Evolutionary conservation across 495 filamentous ascomycete genomes (phyloP).

Genomic region (Penicillium salamii): DNA sequence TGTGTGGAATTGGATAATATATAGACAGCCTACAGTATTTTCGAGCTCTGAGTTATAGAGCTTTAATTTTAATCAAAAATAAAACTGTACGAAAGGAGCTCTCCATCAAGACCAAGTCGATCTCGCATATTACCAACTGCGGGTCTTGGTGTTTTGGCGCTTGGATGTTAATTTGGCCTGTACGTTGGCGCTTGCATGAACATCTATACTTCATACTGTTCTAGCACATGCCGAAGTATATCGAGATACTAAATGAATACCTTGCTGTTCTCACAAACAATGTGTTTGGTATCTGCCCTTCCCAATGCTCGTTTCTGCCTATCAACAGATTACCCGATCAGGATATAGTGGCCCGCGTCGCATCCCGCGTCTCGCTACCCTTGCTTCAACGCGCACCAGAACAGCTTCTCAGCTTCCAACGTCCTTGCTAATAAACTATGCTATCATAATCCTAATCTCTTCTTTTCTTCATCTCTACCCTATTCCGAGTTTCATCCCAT

Average conservation of each 20-base stretch:
- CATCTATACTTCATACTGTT: no score
- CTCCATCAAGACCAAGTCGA: not conserved
- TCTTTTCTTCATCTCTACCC: not conserved
- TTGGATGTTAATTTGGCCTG: no score
- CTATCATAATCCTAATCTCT: slow-evolving; percentile 7
- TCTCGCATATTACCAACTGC: no score
- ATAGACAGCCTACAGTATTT: no score
- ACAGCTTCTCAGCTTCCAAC: slow-evolving; percentile 3
- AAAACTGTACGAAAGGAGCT: not conserved
- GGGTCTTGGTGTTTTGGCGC: no score
- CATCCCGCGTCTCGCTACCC: slow-evolving; percentile 16
- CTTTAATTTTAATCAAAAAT: not conserved
- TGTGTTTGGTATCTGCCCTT: no score
- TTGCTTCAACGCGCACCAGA: slow-evolving; percentile 5
- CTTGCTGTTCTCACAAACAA: no score
- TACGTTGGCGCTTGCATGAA: no score
- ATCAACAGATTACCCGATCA: slow-evolving; percentile 45
- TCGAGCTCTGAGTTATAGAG: no score
- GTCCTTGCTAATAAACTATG: slow-evolving; percentile 5
- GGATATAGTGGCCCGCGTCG: slow-evolving; percentile 48
- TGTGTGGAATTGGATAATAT: no score
- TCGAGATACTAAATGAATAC: no score
- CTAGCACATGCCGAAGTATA: no score
- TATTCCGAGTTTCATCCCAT: slow-evolving; percentile 7
- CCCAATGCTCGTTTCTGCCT: not conserved